These are phyloP conservation scores for Plasmodium billcollinsi DNA, from an alignment of 169 alveolate genomes.

Conservation along the genomic window DNA sequence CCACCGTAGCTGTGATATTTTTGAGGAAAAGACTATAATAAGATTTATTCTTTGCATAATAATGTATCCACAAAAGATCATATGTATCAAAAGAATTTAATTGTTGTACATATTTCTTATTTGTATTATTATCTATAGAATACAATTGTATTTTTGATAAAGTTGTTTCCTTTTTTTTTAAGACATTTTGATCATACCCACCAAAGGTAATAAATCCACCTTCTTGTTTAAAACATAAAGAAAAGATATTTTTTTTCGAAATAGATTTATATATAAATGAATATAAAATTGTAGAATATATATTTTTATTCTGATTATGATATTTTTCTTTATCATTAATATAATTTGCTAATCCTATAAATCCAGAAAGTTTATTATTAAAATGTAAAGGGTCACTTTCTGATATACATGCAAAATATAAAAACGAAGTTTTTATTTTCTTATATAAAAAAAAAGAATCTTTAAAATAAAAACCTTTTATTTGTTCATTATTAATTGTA, in stretches of 20 bases:
- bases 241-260: constrained; percentile 49
- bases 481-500: constrained; percentile 12
- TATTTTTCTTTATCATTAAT: background rate
- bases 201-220: constrained; percentile 61
- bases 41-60: background rate
- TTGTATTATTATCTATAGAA: background rate
- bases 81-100: background rate
- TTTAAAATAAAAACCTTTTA: constrained; percentile 52
- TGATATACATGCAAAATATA: constrained; percentile 46
- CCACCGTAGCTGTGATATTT: background rate
- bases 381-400: constrained; percentile 13
- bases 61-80: constrained; percentile 18
- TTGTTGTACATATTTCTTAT: background rate
- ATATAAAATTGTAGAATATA: constrained; percentile 22
- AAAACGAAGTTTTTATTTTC: background rate
- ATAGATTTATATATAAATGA: constrained; percentile 14
- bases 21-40: constrained; percentile 14
- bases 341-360: constrained; percentile 47
- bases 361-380: constrained; percentile 39
- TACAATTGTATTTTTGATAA: background rate
- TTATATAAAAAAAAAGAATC: constrained; percentile 23
- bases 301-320: background rate
- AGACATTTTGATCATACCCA: constrained; percentile 10
- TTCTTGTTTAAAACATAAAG: constrained; percentile 28
- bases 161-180: background rate